Evolutionary conservation across 1,284 basidiomycete species (phyloP), one percentile per base, ranked within the genome.

Genomic region (Fomitopsis schrenkii): DNA sequence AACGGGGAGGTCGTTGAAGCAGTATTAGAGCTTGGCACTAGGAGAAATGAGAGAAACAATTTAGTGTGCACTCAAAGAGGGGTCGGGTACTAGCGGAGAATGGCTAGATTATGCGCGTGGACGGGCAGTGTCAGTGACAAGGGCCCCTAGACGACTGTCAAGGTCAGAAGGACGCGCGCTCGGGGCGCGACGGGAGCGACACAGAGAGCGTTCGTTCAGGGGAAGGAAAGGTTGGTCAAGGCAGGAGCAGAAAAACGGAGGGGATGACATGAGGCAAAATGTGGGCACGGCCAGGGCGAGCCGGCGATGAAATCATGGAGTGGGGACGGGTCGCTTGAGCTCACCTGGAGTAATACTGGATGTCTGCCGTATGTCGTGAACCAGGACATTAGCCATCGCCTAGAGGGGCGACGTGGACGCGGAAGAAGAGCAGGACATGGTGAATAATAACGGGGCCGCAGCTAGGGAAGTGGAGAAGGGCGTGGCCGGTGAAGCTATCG

Each of bases 281-380:
- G 60, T 30, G 44, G 52, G 52, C 15, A 54, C 54, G 58, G 61
- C 38, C 57, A 55, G 28, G 54, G 53, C 38, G 38, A 56, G 53
- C 44, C 56, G 60, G n/a, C 44, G 56, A 48, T 48, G 56, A 58
- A 45, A 45, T 46, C 41, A 42, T 58, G 30, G 7, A 46, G 48
- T 36, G 48, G 58, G 50, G 28, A 57, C 42, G 55, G 45, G 50
- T 22, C 22, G 22, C 22, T 22, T 22, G 10, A 3, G 33, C 61
- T 62, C 57, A 62, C 61, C 61, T 62, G 44, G 10, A 60, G 33
- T 48, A 30, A 45, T 33, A 46, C 58, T 62, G 58, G 61, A 59
- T 36, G 44, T 35, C 52, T 62, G 61, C 45, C 58, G 48, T 50
- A 50, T 58, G 28, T 59, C 50, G 53, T 59, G 35, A 12, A 44